phyloP scores from a whole-genome alignment of 352 stramenopile genomes.

The Hyphochytrium catenoides region DNA sequence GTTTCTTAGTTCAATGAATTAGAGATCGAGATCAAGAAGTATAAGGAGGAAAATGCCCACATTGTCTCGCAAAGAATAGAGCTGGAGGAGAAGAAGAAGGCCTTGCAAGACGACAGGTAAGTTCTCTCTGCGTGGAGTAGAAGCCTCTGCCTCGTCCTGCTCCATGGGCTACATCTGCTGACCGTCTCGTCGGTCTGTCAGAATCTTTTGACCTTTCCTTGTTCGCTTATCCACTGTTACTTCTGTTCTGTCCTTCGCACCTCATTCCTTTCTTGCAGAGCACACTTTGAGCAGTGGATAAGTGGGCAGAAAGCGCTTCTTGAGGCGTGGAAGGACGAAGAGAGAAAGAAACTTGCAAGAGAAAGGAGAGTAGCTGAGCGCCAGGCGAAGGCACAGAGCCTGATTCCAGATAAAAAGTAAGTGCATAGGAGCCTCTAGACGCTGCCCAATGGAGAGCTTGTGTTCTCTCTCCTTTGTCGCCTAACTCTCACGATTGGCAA shows the following conservation, averaged over 20 bases:
- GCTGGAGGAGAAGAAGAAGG: conserved; percentile 26
- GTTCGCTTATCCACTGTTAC: too few relatives aligned
- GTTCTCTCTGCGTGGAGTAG: conserved; percentile 24
- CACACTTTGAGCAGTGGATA: too few relatives aligned
- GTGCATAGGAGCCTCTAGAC: too few relatives aligned
- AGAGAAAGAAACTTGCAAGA: conserved; percentile 39
- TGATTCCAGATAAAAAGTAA: conserved; percentile 34
- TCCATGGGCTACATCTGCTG: too few relatives aligned
- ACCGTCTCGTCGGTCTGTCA: too few relatives aligned
- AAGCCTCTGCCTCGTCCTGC: conserved; percentile 18
- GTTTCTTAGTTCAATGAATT: conserved; percentile 17
- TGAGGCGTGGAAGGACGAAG: too few relatives aligned
- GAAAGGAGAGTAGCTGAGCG: conserved; percentile 40
- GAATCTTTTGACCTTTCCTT: too few relatives aligned
- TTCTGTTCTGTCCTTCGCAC: too few relatives aligned
- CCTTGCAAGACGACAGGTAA: conserved; percentile 21
- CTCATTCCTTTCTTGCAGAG: too few relatives aligned
- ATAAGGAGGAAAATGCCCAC: conserved; percentile 31
- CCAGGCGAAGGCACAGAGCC: conserved; percentile 18
- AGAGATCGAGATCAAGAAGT: conserved; percentile 56
- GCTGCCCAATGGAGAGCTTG: too few relatives aligned
- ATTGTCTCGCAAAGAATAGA: conserved; percentile 19
- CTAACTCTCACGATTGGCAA: conserved; percentile 29
- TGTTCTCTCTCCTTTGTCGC: too few relatives aligned
- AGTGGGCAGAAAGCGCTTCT: too few relatives aligned